Base-by-base conservation (phyloP, 129 eudicot genomes). In the Kitagawia praeruptora region DNA sequence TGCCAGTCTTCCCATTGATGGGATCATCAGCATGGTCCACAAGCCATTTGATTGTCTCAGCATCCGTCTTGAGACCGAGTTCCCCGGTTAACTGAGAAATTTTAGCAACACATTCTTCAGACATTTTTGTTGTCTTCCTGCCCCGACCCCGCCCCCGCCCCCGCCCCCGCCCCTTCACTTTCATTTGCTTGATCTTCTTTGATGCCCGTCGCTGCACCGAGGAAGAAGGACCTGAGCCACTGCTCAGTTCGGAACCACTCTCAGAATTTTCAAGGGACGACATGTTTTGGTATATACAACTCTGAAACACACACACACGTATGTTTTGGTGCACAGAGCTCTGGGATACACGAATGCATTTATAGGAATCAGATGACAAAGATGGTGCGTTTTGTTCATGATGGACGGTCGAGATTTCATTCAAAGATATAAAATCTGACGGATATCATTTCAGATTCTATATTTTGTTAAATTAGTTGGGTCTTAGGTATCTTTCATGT, bases 41-140 rank as follows among this genome's bases (percentile, higher is more conserved):
- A 27, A 84, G 74, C 87, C 87, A 80, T 45, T 70, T 70, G 63
- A 84, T 75, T 45, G 87, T 84, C 34, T 80, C 79, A 25, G 79
- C 87, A 48, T 63, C 80, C 7, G 80, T 28, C 49, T 46, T 46
- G 51, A 61, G 75, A 10, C 84, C 84, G 2, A 81, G 75, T 4
- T 81, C 80, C 47, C 67, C 64, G 49, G 84, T 75, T 47, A 81
- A n/a, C 67, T 81, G 70, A 44, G 67, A 75, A 8, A 81, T 45
- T 19, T 51, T 48, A 38, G 84, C 80, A 12, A 70, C 84, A 37
- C 76, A 63, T 13, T 47, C 42, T 10, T 67, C 69, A 16, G 84
- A 75, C 23, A 75, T 42, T 46, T 46, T 46, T 12, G 66, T 47
- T 48, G 63, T 64, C 67, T 76, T 81, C 31, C 76, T 41, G 69